phyloP scores from a whole-genome alignment of 129 eudicot species.

The Apium graveolens region DNA sequence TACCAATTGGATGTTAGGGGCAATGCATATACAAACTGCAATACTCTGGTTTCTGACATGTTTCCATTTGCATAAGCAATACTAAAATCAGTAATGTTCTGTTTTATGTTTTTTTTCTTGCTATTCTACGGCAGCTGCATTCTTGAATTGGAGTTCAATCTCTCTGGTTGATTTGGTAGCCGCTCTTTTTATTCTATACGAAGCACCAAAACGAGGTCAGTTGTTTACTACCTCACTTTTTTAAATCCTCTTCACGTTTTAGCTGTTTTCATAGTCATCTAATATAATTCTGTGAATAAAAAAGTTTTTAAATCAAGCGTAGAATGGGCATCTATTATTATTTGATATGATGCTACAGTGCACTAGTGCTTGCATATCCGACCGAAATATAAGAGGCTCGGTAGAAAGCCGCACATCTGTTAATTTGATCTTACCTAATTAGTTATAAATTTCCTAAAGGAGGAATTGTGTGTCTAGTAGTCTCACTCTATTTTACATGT shows the following conservation, averaged over 20 bases:
- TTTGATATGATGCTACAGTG: neutral
- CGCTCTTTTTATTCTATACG: constrained; percentile 50
- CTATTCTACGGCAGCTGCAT: constrained; percentile 62
- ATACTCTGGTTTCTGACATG: neutral
- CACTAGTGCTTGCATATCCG: neutral
- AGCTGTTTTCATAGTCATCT: neutral
- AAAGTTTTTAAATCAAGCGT: neutral
- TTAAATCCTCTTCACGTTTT: neutral
- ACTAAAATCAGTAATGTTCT: neutral
- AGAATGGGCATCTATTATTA: neutral
- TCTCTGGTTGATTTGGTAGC: constrained; percentile 67
- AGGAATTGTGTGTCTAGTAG: neutral
- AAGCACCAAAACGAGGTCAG: constrained; percentile 68
- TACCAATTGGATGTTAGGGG: neutral
- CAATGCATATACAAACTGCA: neutral
- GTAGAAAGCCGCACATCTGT: neutral
- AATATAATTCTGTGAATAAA: neutral
- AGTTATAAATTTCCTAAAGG: neutral
- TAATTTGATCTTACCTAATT: neutral
- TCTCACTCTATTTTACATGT: neutral
- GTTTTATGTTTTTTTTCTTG: neutral
- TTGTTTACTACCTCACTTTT: neutral
- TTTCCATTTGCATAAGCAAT: constrained; percentile 4
- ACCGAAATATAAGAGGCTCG: neutral
- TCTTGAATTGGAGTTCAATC: constrained; percentile 82